Evolutionary conservation across 2,329 filamentous ascomycete species (phyloP), one percentile per base, ranked within the genome.

Genomic region (Canariomyces notabilis): DNA sequence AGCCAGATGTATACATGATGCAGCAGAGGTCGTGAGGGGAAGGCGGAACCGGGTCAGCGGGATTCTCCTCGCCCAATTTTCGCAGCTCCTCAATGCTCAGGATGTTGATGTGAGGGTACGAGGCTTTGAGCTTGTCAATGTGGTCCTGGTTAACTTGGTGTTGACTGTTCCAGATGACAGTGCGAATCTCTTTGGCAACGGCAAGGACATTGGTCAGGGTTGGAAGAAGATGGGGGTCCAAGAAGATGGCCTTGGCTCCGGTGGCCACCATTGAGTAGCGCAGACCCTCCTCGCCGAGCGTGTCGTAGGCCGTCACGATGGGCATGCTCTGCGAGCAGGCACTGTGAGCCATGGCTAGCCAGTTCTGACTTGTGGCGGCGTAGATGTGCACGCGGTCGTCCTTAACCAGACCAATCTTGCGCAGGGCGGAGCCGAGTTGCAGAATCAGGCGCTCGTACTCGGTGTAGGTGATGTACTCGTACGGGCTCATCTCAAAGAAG

Each of bases 221-320:
- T 12, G 74, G 73, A 42, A 86, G 67, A 34, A 91, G 79, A 56
- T 82, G 77, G 15, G 86, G 83, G 62, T 91, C 87, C 47, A 88
- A 75, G 75, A 69, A 89, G 67, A 89, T 84, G 61, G 79, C 77
- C 63, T 82, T 82, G 50, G 84, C 83, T 53, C 77, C 72, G 39
- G 85, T 89, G 59, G 87, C 83, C 31, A 80, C 73, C 64, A 89
- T 76, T 3, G 85, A 88, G 67, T 89, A 84, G 64, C 78, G 79
- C 53, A 89, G 69, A 35, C 85, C 85, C 58, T 87, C 82, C 64
- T 88, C 83, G 37, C 85, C 85, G 15, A 89, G 78, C 6, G 85
- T 89, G 66, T 89, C 85, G 66, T 89, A 89, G 35, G 85, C 85
- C n/a, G 86, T 91, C 48, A 90, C 86, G 56, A 89, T 86, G 48